Conservation (phyloP, 2,329 filamentous ascomycete genomes). For the Aspergillus sp. region DNA sequence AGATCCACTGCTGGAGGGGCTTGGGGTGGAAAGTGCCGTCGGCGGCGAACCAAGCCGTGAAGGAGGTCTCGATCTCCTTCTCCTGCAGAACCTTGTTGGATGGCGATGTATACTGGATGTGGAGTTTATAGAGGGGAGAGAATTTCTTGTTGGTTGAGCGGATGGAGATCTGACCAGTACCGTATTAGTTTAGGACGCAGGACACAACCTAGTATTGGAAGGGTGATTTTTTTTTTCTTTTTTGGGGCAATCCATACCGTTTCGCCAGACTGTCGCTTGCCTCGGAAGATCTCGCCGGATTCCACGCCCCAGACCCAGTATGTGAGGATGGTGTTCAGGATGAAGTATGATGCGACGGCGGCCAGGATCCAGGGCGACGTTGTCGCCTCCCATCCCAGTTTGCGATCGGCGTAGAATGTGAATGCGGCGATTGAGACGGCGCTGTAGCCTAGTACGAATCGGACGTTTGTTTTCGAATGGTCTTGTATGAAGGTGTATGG, state of each 20-base stretch:
- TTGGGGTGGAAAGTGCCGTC: conserved; percentile 61
- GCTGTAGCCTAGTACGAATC: conserved; percentile 77
- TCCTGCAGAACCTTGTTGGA: conserved; percentile 42
- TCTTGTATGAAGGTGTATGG: conserved; percentile 69
- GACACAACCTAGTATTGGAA: neutral
- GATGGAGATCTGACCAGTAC: conserved; percentile 63
- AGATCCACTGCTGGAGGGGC: conserved; percentile 63
- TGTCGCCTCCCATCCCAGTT: conserved; percentile 82
- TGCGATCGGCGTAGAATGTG: conserved; percentile 90
- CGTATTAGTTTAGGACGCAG: neutral
- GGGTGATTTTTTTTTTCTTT: neutral
- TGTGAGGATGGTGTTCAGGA: conserved; percentile 75
- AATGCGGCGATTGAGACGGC: conserved; percentile 77
- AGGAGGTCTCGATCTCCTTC: conserved; percentile 55
- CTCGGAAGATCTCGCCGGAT: conserved; percentile 77
- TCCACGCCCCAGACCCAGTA: conserved; percentile 85
- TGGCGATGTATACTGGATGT: conserved; percentile 52
- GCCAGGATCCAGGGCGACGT: conserved; percentile 72
- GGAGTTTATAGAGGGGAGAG: conserved; percentile 75
- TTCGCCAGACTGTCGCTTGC: conserved; percentile 66
- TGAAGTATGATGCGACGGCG: conserved; percentile 76
- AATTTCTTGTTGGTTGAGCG: conserved; percentile 73
- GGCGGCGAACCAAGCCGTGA: conserved; percentile 59
- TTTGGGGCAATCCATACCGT: conserved; percentile 44
- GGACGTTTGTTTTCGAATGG: conserved; percentile 77